These are phyloP conservation scores for Talaromyces sp. DNA, from an alignment of 2,329 filamentous ascomycete genomes.

Conservation along the genomic window DNA sequence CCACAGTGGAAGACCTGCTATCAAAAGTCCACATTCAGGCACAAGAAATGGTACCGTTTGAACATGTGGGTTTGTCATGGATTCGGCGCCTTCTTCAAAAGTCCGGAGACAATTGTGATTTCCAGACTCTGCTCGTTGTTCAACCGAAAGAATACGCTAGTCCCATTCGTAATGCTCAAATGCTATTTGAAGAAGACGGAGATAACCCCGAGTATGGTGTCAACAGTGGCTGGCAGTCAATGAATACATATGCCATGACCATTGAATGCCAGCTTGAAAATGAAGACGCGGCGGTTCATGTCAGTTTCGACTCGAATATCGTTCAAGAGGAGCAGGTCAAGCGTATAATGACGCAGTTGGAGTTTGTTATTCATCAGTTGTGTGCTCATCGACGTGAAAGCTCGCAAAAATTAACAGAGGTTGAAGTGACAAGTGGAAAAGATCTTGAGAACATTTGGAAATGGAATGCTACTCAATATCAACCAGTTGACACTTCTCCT, in stretches of 20 bases:
- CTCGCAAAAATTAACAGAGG: background rate
- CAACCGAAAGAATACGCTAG: background rate
- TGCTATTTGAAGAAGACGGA: background rate
- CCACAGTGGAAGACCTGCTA: background rate
- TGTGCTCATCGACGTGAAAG: background rate
- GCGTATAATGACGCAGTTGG: conserved; percentile 4
- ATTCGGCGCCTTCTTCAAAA: conserved; percentile 2
- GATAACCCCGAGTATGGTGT: background rate
- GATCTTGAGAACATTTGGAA: conserved; percentile 6
- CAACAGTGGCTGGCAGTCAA: background rate
- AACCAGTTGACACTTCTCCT: background rate
- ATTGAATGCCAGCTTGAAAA: background rate
- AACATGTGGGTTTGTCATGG: conserved; percentile 1
- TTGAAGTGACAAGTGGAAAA: background rate
- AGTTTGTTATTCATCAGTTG: conserved; percentile 3
- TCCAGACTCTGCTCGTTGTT: conserved; percentile 4
- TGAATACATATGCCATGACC: conserved; percentile 6
- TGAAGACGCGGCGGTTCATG: background rate
- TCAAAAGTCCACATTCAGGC: conserved; percentile 24
- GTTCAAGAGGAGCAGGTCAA: background rate
- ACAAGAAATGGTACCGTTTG: conserved; percentile 43
- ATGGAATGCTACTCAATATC: conserved; percentile 3
- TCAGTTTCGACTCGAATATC: conserved; percentile 6
- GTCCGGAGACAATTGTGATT: background rate
- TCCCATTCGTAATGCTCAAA: background rate